Base-by-base conservation (phyloP, 768 basidiomycete genomes). In the Lactarius sp. region DNA sequence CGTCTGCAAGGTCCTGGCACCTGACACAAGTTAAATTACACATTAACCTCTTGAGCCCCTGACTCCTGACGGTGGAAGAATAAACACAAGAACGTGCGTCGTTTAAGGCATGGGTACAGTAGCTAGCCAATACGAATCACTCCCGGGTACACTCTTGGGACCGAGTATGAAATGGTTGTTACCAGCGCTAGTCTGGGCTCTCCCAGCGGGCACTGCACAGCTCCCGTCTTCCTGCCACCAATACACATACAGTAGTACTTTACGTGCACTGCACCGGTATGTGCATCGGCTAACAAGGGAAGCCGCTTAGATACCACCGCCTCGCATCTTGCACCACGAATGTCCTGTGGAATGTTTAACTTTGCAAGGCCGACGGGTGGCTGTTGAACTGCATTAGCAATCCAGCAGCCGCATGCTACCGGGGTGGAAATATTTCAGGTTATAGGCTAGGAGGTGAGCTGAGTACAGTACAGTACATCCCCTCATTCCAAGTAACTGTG, bases 371-470 rank as follows among this genome's bases (percentile, higher is more conserved):
- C 9, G 64, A 56, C 20, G 56, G 55, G 10, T 42, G 53, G 18
- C 37, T 60, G 18, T 16, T 66, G 33, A 66, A 56, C 53, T 66
- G 64, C 56, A 68, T 56, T 16, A 66, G 33, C n/a, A 64, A 20
- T 22, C 66, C 66, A 0, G 66, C 64, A 0, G 59, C 59, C n/a
- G n/a, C n/a, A n/a, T n/a, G 64, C 64, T 64, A 65, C 44, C 52
- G 22, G 64, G 65, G 46, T 68, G 66, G 54, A 63, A 68, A 68
- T 22, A 62, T 64, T 60, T 64, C 39, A n/a, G 42, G 31, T 18
- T 1, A n/a, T n/a, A n/a, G n/a, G n/a, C n/a, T n/a, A n/a, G n/a
- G n/a, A n/a, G n/a, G n/a, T n/a, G n/a, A n/a, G n/a, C n/a, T n/a
- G n/a, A n/a, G n/a, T n/a, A n/a, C n/a, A n/a, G n/a, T n/a, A n/a